A percentile compares a stretch with the other conserved stretches of the same genome.
phyloP scores from a whole-genome alignment of 2,329 filamentous ascomycete species.

The Raffaelea deltoideospora region DNA sequence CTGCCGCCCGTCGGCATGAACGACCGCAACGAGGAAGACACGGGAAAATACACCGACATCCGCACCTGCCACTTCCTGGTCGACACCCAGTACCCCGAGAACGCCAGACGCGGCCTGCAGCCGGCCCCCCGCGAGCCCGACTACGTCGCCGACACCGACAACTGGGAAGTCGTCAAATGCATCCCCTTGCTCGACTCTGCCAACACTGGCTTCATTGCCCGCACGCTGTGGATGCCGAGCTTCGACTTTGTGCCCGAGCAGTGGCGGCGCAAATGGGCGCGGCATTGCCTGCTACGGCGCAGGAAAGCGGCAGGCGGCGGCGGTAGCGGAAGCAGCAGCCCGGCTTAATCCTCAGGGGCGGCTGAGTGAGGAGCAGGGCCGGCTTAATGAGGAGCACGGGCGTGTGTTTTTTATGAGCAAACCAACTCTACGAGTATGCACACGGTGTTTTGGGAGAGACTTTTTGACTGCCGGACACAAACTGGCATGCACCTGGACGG shows the following conservation, averaged over 20 bases:
- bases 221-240: slow-evolving; percentile 72
- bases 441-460: too few relatives aligned
- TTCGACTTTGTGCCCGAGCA: slow-evolving; percentile 51
- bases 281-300: slow-evolving; percentile 61
- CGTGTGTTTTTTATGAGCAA: too few relatives aligned
- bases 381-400: too few relatives aligned
- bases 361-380: too few relatives aligned
- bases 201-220: slow-evolving; percentile 56
- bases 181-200: slow-evolving; percentile 66
- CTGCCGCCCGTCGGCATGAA: slow-evolving; percentile 75
- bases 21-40: slow-evolving; percentile 75
- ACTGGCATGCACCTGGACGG: too few relatives aligned
- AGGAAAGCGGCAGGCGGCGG: not conserved
- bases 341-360: too few relatives aligned
- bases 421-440: too few relatives aligned
- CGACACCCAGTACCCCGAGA: slow-evolving; percentile 64
- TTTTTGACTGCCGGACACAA: too few relatives aligned
- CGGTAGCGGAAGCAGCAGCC: not conserved
- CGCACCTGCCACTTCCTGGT: slow-evolving; percentile 68
- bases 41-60: slow-evolving; percentile 71
- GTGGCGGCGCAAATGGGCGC: slow-evolving; percentile 66
- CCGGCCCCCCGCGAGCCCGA: slow-evolving; percentile 61
- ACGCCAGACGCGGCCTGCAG: slow-evolving; percentile 16
- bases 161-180: slow-evolving; percentile 68
- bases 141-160: slow-evolving; percentile 56